Conservation (phyloP, 2,329 filamentous ascomycete species). For the Emericellopsis atlantica region DNA sequence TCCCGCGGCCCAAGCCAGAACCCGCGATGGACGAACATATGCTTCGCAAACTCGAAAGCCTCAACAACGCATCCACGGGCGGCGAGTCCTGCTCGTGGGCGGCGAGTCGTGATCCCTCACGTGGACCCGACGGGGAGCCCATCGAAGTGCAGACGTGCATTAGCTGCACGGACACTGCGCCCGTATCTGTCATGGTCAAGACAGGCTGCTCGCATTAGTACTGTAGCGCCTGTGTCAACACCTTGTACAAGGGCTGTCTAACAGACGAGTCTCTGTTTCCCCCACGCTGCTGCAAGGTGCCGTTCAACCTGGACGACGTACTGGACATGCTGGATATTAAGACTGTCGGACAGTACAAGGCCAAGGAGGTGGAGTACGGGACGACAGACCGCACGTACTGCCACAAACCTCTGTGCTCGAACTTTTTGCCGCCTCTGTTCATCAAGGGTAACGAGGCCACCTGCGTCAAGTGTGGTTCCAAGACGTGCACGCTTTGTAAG, state of each 20-base stretch:
- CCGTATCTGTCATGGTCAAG: no score
- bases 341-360: conserved; percentile 20
- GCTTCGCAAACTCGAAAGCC: no score
- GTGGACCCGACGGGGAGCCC: no score
- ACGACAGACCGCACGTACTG: conserved; percentile 40
- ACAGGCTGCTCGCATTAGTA: no score
- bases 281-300: conserved; percentile 34
- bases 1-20: no score
- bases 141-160: no score
- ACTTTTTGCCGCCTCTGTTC: neutral
- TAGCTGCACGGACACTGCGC: no score
- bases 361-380: conserved; percentile 33
- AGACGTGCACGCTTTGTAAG: conserved; percentile 42
- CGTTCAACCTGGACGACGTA: conserved; percentile 22
- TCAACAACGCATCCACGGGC: no score
- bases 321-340: conserved; percentile 19
- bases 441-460: conserved; percentile 20
- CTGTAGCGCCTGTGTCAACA: no score
- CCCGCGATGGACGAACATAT: no score
- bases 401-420: conserved; percentile 24
- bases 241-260: neutral
- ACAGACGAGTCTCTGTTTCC: conserved; percentile 39
- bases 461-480: conserved; percentile 25
- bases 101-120: no score
- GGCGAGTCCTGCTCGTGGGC: no score